Evolutionary conservation across 2,329 filamentous ascomycete species (phyloP), one percentile per base, ranked within the genome.

Genomic region (Balansia obtecta): DNA sequence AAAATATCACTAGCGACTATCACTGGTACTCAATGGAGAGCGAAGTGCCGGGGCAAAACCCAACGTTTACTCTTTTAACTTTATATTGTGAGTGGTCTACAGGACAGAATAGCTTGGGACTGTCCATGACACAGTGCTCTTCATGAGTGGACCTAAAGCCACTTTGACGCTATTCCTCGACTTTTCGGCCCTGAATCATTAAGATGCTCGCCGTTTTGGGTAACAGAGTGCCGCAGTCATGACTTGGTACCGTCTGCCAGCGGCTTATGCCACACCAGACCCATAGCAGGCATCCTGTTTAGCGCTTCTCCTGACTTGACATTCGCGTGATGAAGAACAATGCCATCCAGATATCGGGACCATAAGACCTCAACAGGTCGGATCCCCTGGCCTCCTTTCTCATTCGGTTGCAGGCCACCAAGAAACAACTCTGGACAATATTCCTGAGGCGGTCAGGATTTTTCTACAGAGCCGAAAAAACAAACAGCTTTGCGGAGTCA

Each of bases 401-500:
- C 20, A 18, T 38, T n/a, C 32, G 33, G 18, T 22, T 27, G 18
- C 44, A 34, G 34, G 42, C 39, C 46, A 33, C 37, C 41, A 15
- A 15, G 33, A 39, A 52, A 16, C 37, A 38, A 34, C 41, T 40
- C 42, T 49, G 33, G 37, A 45, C 22, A 49, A 40, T 33, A 49
- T 20, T 27, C 41, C 15, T 30, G 18, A n/a, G 34, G 37, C 16
- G 4, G 2, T 27, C 27, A 40, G 40, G 12, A 12, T 22, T 20
- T 41, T 45, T 40, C 45, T 79, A 88, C 69, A 88, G 76, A 64
- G 84, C 84, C 56, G 84, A 88, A 69, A 88, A 88, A 59, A 88
- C 84, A 68, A 88, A 88, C 61, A 88, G 73, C 84, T 88, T 56
- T 15, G 13, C 30, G 16, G 9, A 39, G 22, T 56, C 67, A 62